Evolutionary conservation across 2,329 filamentous ascomycete genomes (phyloP).

Genomic region (Pseudogymnoascus sp.): DNA sequence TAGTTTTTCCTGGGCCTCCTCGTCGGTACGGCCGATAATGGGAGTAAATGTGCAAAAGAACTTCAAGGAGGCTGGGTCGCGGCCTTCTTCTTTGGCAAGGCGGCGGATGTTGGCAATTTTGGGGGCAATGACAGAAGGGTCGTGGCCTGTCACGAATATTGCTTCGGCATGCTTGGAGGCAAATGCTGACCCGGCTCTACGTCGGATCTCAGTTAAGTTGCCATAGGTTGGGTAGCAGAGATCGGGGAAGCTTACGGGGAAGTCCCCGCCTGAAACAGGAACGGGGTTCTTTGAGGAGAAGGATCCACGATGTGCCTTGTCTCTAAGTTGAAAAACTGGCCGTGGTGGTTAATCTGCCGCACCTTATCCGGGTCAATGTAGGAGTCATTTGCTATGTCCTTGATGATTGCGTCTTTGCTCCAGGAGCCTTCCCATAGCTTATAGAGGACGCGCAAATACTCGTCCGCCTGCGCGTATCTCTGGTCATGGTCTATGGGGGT

Average conservation of each 20-base stretch:
- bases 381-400: slow-evolving; percentile 49
- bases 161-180: slow-evolving; percentile 63
- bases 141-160: slow-evolving; percentile 60
- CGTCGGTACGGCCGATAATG: slow-evolving; percentile 57
- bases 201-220: slow-evolving; percentile 40
- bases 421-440: slow-evolving; percentile 64
- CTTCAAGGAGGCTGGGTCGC: slow-evolving; percentile 56
- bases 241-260: slow-evolving; percentile 51
- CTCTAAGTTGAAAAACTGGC: slow-evolving; percentile 55
- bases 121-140: slow-evolving; percentile 50
- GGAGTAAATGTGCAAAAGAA: slow-evolving; percentile 60
- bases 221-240: slow-evolving; percentile 48
- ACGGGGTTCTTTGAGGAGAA: slow-evolving; percentile 59
- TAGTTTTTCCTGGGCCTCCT: slow-evolving; percentile 58
- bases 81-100: slow-evolving; percentile 44
- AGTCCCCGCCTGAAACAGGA: slow-evolving; percentile 64
- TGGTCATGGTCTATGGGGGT: slow-evolving; percentile 56
- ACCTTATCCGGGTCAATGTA: slow-evolving; percentile 52
- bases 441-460: slow-evolving; percentile 57
- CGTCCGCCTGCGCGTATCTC: slow-evolving; percentile 55
- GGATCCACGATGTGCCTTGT: slow-evolving; percentile 60
- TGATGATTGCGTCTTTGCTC: slow-evolving; percentile 58
- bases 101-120: slow-evolving; percentile 55
- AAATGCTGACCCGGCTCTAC: slow-evolving; percentile 55
- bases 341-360: slow-evolving; percentile 57